Percentiles rank a stretch among this genome's conserved stretches.
phyloP scores from a whole-genome alignment of 1,284 basidiomycete species.

The Trichosporon sp. region DNA sequence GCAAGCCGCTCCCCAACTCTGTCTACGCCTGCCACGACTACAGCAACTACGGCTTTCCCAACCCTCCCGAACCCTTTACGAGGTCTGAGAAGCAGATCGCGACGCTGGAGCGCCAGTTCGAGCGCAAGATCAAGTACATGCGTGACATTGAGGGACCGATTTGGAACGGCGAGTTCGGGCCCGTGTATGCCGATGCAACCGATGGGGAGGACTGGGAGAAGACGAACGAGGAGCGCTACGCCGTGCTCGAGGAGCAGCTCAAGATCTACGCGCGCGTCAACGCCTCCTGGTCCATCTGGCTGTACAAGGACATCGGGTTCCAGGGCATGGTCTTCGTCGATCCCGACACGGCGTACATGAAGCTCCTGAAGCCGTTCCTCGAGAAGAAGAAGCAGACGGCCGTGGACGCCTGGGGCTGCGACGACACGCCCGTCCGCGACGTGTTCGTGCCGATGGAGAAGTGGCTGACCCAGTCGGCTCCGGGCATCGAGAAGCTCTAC shows the following conservation, averaged over 20 bases:
- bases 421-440: constrained; percentile 58
- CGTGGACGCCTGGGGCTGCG: constrained; percentile 62
- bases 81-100: constrained; percentile 61
- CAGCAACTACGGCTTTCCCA: constrained; percentile 66
- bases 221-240: constrained; percentile 69
- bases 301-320: constrained; percentile 81
- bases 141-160: constrained; percentile 27
- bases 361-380: constrained; percentile 66
- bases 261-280: constrained; percentile 65
- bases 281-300: constrained; percentile 78
- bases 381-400: constrained; percentile 60
- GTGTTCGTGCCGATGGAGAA: constrained; percentile 65
- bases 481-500: constrained; percentile 50
- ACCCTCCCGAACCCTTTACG: constrained; percentile 60
- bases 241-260: constrained; percentile 72
- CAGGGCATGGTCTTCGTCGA: constrained; percentile 74
- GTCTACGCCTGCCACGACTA: constrained; percentile 75
- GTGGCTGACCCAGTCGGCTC: constrained; percentile 59
- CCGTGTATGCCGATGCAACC: constrained; percentile 40
- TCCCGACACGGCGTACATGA: constrained; percentile 69
- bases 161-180: constrained; percentile 63
- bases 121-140: constrained; percentile 61
- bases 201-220: constrained; percentile 58
- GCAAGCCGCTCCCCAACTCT: constrained; percentile 38
- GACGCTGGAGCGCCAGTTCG: constrained; percentile 59